Percentiles rank a stretch among this genome's conserved stretches.
phyloP scores from a whole-genome alignment of 345 rosid genomes.

The Jatropha curcas region DNA sequence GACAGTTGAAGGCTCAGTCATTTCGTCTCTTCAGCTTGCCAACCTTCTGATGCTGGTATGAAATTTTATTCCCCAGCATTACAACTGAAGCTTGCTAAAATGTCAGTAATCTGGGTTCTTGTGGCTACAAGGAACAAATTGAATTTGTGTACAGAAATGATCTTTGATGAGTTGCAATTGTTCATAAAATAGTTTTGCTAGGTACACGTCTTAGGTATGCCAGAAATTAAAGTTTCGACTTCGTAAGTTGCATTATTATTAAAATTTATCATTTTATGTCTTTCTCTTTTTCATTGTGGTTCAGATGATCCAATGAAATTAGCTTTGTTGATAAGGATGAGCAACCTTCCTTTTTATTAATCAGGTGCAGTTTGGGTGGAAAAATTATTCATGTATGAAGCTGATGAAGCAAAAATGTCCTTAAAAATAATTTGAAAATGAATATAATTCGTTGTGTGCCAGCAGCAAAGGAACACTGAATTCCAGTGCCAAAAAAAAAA shows the following conservation, averaged over 20 bases:
- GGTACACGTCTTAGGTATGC: constrained; percentile 11
- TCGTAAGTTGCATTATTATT: not conserved
- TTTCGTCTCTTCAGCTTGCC: not conserved
- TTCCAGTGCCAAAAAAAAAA: no score
- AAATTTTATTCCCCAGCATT: constrained; percentile 9
- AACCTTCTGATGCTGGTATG: constrained; percentile 2
- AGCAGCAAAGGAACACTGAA: no score
- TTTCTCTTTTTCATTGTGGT: not conserved
- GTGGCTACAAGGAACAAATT: not conserved
- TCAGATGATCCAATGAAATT: no score
- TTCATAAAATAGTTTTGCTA: constrained; percentile 31
- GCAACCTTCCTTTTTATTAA: no score
- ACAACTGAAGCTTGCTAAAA: constrained; percentile 1
- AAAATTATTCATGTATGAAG: no score
- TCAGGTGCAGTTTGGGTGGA: no score
- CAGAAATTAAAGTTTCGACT: not conserved
- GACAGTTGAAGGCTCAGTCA: not conserved
- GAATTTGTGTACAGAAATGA: constrained; percentile 33
- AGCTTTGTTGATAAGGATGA: no score
- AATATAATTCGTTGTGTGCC: no score
- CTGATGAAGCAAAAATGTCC: no score
- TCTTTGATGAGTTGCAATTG: constrained; percentile 30
- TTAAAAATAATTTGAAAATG: no score
- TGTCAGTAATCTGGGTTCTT: not conserved
- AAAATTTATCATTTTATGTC: not conserved